These are phyloP conservation scores for Macrocystidia cucumis DNA, from an alignment of 1,284 basidiomycete genomes.

Conservation along the genomic window DNA sequence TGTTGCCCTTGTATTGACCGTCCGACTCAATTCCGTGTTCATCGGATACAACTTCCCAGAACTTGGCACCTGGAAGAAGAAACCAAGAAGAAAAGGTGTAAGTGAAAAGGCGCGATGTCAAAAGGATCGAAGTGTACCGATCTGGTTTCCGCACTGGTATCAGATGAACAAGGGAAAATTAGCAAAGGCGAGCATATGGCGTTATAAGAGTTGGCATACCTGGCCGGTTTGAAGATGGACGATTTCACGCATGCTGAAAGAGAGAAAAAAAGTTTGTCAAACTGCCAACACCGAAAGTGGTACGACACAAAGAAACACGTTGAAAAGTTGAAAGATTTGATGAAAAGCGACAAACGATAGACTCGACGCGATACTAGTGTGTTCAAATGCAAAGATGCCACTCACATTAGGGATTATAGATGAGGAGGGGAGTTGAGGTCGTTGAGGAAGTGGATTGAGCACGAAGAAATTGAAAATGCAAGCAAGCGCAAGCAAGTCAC, in stretches of 20 bases:
- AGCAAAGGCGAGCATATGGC: constrained; percentile 5
- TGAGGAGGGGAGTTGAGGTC: constrained; percentile 23
- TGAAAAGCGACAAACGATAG: too few species aligned
- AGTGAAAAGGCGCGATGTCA: constrained; percentile 12
- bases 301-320: constrained; percentile 35
- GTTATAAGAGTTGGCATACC: constrained; percentile 37
- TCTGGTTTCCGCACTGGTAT: constrained; percentile 92
- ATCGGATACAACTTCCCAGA: constrained; percentile 97
- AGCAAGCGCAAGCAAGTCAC: constrained; percentile 24
- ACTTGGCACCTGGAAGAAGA: constrained; percentile 75
- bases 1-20: constrained; percentile 89
- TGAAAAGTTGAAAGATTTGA: too few species aligned
- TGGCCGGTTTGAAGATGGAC: constrained; percentile 96
- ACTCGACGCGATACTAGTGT: constrained; percentile 14
- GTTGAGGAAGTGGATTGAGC: constrained; percentile 30
- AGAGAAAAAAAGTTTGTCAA: constrained; percentile 17
- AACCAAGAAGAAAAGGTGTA: constrained; percentile 13
- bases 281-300: constrained; percentile 23
- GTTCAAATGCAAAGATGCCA: constrained; percentile 8
- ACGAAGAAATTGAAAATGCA: constrained; percentile 33
- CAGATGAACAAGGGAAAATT: constrained; percentile 13
- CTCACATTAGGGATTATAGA: constrained; percentile 32
- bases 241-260: constrained; percentile 87
- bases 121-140: constrained; percentile 49
- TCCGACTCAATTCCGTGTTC: constrained; percentile 95